Percentiles rank a stretch among this genome's conserved stretches.
These are phyloP conservation scores for Rhinocladiella similis DNA, from an alignment of 2,329 filamentous ascomycete species.

Conservation along the genomic window DNA sequence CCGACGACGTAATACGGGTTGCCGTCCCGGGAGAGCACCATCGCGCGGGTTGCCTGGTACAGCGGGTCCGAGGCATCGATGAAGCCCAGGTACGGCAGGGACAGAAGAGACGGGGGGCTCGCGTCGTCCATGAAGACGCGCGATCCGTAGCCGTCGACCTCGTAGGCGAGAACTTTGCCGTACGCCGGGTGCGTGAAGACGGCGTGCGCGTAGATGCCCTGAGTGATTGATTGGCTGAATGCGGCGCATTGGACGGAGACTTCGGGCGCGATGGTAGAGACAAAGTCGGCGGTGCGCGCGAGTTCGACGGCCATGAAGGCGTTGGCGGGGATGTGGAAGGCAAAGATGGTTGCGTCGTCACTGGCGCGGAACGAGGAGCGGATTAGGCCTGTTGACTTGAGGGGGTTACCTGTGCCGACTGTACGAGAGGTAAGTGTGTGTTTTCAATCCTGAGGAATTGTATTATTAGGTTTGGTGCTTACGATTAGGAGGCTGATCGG, in stretches of 20 bases:
- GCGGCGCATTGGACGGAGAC: not conserved
- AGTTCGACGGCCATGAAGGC: slow-evolving; percentile 94
- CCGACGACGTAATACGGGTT: slow-evolving; percentile 91
- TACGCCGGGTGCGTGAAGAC: slow-evolving; percentile 47
- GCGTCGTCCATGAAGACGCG: slow-evolving; percentile 65
- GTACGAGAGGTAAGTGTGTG: slow-evolving; percentile 35
- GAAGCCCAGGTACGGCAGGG: slow-evolving; percentile 57
- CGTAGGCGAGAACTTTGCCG: slow-evolving; percentile 63
- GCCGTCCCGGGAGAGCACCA: slow-evolving; percentile 70
- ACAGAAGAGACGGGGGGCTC: slow-evolving; percentile 62
- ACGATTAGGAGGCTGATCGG: not conserved
- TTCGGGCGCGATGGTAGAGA: not conserved
- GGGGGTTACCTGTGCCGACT: slow-evolving; percentile 74
- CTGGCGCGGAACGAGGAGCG: slow-evolving; percentile 91
- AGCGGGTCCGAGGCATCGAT: slow-evolving; percentile 60
- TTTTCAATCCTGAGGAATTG: too few relatives aligned
- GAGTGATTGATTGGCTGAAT: not conserved
- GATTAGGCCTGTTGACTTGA: slow-evolving; percentile 82
- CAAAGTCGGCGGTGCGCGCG: slow-evolving; percentile 60
- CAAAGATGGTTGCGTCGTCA: slow-evolving; percentile 90
- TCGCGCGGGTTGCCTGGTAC: slow-evolving; percentile 85
- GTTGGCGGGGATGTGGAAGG: slow-evolving; percentile 93
- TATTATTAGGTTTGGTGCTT: not conserved
- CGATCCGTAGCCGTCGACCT: slow-evolving; percentile 65
- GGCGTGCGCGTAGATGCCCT: not conserved